Percentiles rank a stretch among this genome's conserved stretches.
These are phyloP conservation scores for Buxus sempervirens DNA, from an alignment of 164 flowering plant genomes.

Conservation along the genomic window DNA sequence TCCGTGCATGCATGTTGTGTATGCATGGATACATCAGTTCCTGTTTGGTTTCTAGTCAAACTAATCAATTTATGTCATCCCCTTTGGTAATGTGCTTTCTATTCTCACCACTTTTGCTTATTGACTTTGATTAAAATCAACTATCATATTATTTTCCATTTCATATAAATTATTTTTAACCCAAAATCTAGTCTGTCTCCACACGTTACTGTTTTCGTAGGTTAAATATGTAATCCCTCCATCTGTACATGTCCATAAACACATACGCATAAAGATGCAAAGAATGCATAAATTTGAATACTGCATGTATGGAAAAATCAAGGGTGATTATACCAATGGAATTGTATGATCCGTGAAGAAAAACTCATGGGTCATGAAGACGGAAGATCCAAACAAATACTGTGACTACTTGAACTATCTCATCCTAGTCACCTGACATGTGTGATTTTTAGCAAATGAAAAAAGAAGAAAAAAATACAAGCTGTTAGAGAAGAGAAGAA, in stretches of 20 bases:
- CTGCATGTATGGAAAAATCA: neutral
- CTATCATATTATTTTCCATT: neutral
- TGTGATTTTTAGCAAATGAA: neutral
- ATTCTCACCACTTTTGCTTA: neutral
- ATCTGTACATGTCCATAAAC: neutral
- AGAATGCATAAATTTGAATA: neutral
- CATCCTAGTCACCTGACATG: neutral
- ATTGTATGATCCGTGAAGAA: neutral
- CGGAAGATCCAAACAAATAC: too few species aligned
- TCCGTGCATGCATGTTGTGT: too few species aligned
- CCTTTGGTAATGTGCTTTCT: neutral
- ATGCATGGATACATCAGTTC: too few species aligned
- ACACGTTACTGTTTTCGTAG: too few species aligned
- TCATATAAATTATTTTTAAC: too few species aligned
- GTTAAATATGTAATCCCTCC: neutral
- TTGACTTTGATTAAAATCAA: neutral
- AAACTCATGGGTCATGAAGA: neutral
- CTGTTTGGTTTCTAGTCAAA: neutral
- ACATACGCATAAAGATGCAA: neutral
- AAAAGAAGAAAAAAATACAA: too few species aligned
- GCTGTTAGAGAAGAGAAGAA: neutral
- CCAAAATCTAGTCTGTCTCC: too few species aligned
- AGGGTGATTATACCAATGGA: neutral
- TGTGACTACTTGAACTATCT: too few species aligned
- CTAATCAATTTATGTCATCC: neutral